Evolutionary conservation across 768 basidiomycete genomes (phyloP).

Genomic region (Paxillus ammoniavirescens): DNA sequence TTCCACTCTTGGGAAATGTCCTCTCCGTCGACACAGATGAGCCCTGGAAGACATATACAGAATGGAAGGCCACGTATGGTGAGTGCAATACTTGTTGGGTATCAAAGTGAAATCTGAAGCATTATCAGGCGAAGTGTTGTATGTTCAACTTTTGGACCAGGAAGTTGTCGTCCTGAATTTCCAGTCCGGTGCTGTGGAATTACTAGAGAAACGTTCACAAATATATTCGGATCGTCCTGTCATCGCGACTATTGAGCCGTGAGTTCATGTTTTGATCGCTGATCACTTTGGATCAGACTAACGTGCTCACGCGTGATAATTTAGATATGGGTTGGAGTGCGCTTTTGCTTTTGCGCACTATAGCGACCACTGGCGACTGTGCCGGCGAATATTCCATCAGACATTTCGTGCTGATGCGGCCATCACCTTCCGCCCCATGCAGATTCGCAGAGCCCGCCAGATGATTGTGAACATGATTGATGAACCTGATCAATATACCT

Average conservation of each 20-base stretch:
- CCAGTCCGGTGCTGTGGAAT: conserved; percentile 38
- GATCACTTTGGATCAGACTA: background rate
- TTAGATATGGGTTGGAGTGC: conserved; percentile 16
- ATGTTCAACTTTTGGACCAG: conserved; percentile 45
- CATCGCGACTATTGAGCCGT: conserved; percentile 17
- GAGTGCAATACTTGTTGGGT: background rate
- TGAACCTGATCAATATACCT: background rate
- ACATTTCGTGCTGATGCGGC: conserved; percentile 6
- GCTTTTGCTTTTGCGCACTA: conserved; percentile 10
- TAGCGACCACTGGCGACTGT: conserved; percentile 10
- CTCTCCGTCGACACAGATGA: conserved; percentile 14
- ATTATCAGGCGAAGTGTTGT: conserved; percentile 42
- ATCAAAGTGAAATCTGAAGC: background rate
- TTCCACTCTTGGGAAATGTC: conserved; percentile 20
- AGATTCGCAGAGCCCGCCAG: conserved; percentile 8
- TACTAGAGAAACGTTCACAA: conserved; percentile 45
- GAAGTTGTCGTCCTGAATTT: conserved; percentile 46
- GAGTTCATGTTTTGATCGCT: background rate
- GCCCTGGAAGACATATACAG: conserved; percentile 16
- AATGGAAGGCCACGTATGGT: conserved; percentile 21
- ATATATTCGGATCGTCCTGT: conserved; percentile 53
- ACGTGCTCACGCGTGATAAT: background rate
- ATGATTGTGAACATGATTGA: conserved; percentile 7
- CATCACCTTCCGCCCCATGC: conserved; percentile 3
- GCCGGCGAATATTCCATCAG: conserved; percentile 16